Base-by-base conservation (phyloP, 495 filamentous ascomycete species). In the Bathelium albidoporum region DNA sequence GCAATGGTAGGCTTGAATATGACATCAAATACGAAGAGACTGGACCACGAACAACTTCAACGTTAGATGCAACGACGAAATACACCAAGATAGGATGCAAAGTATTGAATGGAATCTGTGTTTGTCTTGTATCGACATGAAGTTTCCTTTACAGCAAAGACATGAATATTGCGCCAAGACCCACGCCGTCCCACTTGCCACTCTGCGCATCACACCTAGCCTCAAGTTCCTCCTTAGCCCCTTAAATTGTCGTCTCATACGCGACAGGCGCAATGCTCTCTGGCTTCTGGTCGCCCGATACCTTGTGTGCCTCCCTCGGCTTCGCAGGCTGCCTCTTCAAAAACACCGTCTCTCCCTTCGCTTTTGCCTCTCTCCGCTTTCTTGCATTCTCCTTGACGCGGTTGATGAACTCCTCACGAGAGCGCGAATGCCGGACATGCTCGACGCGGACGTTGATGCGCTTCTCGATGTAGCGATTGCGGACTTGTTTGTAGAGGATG, bases 381-480 rank as follows among this genome's bases (percentile, higher is more conserved):
- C 82, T 84, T 70, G 90, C 90, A 80, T 97, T 98, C 75, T 83
- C 80, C 89, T 97, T 97, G 74, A 98, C 94, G 71, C 94, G 89
- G 77, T 84, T 87, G 74, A 98, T 81, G 85, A 97, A 97, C 73
- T 91, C 93, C 68, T 96, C 91, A 72, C 94, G 84, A 73, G 90
- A 96, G 74, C 93, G 87, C 70, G 92, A 97, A 72, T 87, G 87
- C 75, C 82, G 83, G 80, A 97, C 84, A 87, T 98, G 94, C 87
- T 98, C 94, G 79, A 97, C 82, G 75, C 94, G 91, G 80, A 98
- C 83, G 84, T 94, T 97, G 82, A 98, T 84, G 76, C 94, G 93
- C 89, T 98, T 97, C 88, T 97, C 94, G 75, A 98, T 81, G 85
- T 95, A 97, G 69, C 94, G 89, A 85, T 96, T 91, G 81, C 88